Evolutionary conservation across 495 filamentous ascomycete genomes (phyloP).

Genomic region (Penicillium steckii): DNA sequence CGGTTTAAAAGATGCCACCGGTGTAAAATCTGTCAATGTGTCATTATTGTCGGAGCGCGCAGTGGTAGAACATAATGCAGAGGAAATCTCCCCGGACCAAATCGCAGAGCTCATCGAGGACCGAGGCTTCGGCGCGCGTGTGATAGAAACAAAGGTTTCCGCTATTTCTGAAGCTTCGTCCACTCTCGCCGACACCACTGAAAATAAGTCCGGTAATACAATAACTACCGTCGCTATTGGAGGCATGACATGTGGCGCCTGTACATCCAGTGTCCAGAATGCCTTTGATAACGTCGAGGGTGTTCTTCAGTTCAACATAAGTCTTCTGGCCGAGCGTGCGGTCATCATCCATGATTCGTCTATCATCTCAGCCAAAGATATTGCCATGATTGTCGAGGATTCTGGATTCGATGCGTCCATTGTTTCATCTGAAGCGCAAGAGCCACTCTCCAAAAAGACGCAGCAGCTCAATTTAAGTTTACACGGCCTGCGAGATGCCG

Average conservation of each 20-base stretch:
- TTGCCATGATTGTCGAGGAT: conserved; percentile 67
- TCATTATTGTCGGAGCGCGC: conserved; percentile 72
- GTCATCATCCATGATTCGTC: conserved; percentile 80
- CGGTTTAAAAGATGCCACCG: conserved; percentile 68
- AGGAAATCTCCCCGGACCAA: conserved; percentile 60
- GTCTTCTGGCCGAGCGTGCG: conserved; percentile 85
- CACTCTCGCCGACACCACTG: conserved; percentile 26
- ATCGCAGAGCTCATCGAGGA: conserved; percentile 91
- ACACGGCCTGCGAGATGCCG: conserved; percentile 71
- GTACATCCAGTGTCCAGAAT: conserved; percentile 84
- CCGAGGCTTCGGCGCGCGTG: conserved; percentile 83
- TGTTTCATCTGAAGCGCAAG: conserved; percentile 48
- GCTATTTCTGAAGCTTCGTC: conserved; percentile 14
- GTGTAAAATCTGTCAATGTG: conserved; percentile 81
- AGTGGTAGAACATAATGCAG: conserved; percentile 75
- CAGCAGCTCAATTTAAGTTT: conserved; percentile 71
- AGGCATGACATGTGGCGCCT: conserved; percentile 97
- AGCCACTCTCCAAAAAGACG: conserved; percentile 31
- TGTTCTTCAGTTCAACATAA: conserved; percentile 86
- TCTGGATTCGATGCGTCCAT: conserved; percentile 85
- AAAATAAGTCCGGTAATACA: conserved; percentile 42
- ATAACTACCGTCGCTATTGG: conserved; percentile 83
- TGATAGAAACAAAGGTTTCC: conserved; percentile 53
- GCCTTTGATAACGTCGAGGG: conserved; percentile 78
- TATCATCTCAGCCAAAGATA: conserved; percentile 64